Evolutionary conservation across 352 stramenopile species (phyloP), one percentile per base, ranked within the genome.

Genomic region (Aphanomyces euteiches): DNA sequence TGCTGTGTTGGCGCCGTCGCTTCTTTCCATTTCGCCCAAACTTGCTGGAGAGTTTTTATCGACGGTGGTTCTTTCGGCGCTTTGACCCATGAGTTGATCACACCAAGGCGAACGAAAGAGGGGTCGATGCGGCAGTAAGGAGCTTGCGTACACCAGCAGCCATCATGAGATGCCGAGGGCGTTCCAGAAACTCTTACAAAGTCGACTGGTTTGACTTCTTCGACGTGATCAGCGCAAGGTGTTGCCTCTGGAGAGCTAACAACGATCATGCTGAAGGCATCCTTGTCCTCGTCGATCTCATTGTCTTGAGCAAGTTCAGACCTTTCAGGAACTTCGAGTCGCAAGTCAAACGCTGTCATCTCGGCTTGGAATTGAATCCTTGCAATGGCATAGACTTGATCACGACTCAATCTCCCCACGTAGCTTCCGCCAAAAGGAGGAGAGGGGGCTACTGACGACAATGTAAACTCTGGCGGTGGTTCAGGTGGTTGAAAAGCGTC

Each of bases 111-210:
- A 28, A 13, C 43, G 19, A 12, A 17, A 10, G 13, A 7, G 3
- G 34, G 19, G 19, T n/a, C 17, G 37, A 13, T 13, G 54, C 28
- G 43, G 10, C 39, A 17, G 54, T 40, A 28, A 10, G 7, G 6
- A 40, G 28, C 28, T 28, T 61, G 54, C 28, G 34, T 13, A 39
- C 54, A 61, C 54, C 54, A 61, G 54, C 54, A 61, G 54, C 19
- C 5, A 37, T 45, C 6, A 37, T 61, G 54, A 37, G 50, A 58
- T 21, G 17, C 8, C 21, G 50, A 36, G 15, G 50, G 43, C 43
- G 43, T 50, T 12, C 10, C 10, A n/a, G 10, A n/a, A n/a, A n/a
- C 43, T 12, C 17, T 50, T 12, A 2, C 17, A 50, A n/a, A 12
- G 10, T 50, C 43, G 43, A n/a, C 43, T 50, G 43, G 10, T 2